Evolutionary conservation across 169 alveolate species (phyloP), one percentile per base, ranked within the genome.

Genomic region (Eimeria praecox): DNA sequence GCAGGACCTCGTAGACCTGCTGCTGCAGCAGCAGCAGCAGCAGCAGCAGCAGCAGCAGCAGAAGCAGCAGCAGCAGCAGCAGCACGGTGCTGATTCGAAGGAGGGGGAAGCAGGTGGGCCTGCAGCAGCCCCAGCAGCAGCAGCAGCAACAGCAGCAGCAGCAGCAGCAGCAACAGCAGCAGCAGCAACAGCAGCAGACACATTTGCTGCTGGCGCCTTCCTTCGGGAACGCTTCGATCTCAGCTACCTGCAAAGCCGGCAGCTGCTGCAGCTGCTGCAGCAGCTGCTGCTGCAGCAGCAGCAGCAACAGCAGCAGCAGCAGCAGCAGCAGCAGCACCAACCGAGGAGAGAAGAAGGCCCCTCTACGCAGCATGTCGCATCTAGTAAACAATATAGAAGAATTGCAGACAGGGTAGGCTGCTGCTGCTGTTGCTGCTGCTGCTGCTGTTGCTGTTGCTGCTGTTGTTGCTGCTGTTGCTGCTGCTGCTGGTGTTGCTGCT

Each of bases 211-310:
- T 30, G 30, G 30, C 30, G 77, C 38, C 77, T 66, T 66, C 38
- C 77, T 66, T 5, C 5, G 77, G 77, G 77, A 66, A 8, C 77
- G 77, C 6, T 66, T 66, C 18, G 16, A 16, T 20, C 6, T 66
- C 30, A 66, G 77, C 77, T 30, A 27, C 77, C 38, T 5, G 77
- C 77, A 66, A 30, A 66, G 77, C 77, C 6, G 16, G 18, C 77
- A 66, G 77, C 77, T 66, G 77, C 77, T 66, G 77, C 77, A 27
- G 77, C 77, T 66, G 77, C 77, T 66, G 77, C 77, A 9, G 77
- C 77, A 30, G 77, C 42, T 27, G 77, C 77, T 9, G 30, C 77
- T 9, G 42, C 77, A 27, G 42, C 77, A 66, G 42, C 77, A 66
- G 16, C 30, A 24, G 16, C 30, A 27, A 24, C 5, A 5, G 30